phyloP scores from a whole-genome alignment of 305 asterid genomes.

The Fraxinus greggii region DNA sequence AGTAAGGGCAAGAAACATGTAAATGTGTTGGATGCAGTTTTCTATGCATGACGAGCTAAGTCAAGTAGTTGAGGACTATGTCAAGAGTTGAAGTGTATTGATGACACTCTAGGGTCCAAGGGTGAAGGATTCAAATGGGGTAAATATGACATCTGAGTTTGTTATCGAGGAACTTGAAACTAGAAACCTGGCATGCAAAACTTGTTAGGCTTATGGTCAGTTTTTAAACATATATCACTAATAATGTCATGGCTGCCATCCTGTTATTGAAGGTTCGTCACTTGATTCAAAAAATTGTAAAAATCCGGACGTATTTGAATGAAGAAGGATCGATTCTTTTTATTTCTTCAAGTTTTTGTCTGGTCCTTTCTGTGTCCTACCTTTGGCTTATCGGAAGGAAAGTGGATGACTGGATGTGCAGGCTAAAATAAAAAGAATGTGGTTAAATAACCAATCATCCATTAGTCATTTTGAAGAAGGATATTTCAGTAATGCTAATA shows the following conservation, averaged over 20 bases:
- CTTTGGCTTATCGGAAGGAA: not conserved
- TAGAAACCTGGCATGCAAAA: not conserved
- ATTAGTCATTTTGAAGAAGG: not conserved
- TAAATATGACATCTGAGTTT: not conserved
- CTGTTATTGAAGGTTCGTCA: not conserved
- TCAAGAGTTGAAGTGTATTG: not conserved
- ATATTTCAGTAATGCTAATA: not conserved
- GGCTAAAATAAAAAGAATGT: not conserved
- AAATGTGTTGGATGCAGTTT: not conserved
- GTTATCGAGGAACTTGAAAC: not conserved
- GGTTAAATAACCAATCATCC: not conserved
- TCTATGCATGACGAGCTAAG: not conserved
- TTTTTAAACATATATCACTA: not conserved
- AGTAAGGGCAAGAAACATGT: not conserved
- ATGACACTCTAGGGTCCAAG: not conserved
- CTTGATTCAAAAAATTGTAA: not conserved
- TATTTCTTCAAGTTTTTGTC: not conserved
- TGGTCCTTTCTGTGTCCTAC: not conserved
- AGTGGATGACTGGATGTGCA: not conserved
- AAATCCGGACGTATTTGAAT: not conserved
- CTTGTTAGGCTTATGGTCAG: not conserved
- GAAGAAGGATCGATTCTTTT: not conserved
- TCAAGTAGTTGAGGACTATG: not conserved
- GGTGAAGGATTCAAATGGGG: not conserved
- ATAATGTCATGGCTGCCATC: not conserved